Base-by-base conservation (phyloP, 2,329 filamentous ascomycete species). In the Diaporthe humulicola region DNA sequence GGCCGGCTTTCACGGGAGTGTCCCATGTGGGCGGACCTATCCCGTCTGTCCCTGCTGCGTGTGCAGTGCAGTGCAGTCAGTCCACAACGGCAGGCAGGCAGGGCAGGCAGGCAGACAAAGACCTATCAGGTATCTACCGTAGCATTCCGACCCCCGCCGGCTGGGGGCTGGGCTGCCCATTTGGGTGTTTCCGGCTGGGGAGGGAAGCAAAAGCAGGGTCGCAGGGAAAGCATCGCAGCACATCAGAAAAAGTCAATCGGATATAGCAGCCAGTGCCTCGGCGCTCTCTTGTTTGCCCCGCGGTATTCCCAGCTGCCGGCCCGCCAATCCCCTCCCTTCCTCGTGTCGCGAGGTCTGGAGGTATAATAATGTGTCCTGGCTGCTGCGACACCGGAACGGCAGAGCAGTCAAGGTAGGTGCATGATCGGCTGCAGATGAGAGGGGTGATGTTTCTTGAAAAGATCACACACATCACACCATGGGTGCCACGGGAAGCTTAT, bases 351-450 rank as follows among this genome's bases (percentile, higher is more conserved):
- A 61, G 58, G n/a, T 8, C 58, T n/a, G 3, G 25, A 42, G 8
- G 58, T 42, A 15, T 40, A 22, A 48, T 48, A 8, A 45, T 12
- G 8, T 45, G 42, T 22, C 22, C n/a, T n/a, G n/a, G 19, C 9
- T 38, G 36, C 58, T 61, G 58, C 58, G 58, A 61, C 58, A 61
- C 58, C 58, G 58, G 58, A 61, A 61, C 58, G 58, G 58, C 58
- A 42, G 25, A 61, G 58, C 22, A 42, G 30, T 8, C 22, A 22
- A 28, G n/a, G 38, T 38, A 45, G 38, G 17, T 48, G 40, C 40
- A 48, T 48, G 60, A 66, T 66, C 60, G 60, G 40, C 60, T 66
- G 60, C 60, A 33, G 60, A 66, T 48, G 40, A 33, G 58, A 30
- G 58, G n/a, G 38, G 38, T 54, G 33, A 42, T 25, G 12, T 60